Base-by-base conservation (phyloP, 768 basidiomycete genomes). In the Calocybe cyanea region DNA sequence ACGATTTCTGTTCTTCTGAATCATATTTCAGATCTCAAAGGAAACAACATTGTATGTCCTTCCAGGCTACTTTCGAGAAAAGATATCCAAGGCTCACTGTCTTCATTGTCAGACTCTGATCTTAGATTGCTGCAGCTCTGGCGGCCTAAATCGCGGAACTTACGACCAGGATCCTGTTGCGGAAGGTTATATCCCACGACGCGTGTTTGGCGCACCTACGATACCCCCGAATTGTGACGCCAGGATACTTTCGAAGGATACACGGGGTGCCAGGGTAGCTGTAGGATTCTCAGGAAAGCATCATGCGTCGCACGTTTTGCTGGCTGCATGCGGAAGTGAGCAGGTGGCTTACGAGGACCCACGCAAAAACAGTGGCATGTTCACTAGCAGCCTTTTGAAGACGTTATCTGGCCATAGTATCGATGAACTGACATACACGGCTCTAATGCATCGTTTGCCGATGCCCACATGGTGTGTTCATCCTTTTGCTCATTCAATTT, bases 111-210 rank as follows among this genome's bases (percentile, higher is more conserved):
- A 76, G 75, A 72, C 68, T 9, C 55, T 76, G 13, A 69, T 76
- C 36, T 58, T 76, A 5, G 75, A 75, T 43, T 75, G 75, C 38
- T 76, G 75, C 50, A 59, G 65, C 51, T 70, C 75, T 4, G 69
- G 59, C 1, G 68, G 70, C 0, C 58, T 67, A 8, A 65, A 59
- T 9, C 63, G 72, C 10, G 25, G 25, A 28, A 23, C n/a, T 8
- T 11, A 35, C 36, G 21, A 39, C 23, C 17, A 7, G 3, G 31
- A 38, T 33, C n/a, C 40, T 7, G 47, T n/a, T 7, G 32, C 34
- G 28, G 43, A 49, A 1, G 42, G 41, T 6, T 56, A 53, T 30
- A 45, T 57, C 13, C 45, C 58, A 18, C 63, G 67, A 19, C 54
- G 51, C 21, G 55, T 65, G 8, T 18, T 41, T 10, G 53, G 60